Evolutionary conservation across 148 eudicot species (phyloP), one percentile per base, ranked within the genome.

Genomic region (Heliosperma pusillum): DNA sequence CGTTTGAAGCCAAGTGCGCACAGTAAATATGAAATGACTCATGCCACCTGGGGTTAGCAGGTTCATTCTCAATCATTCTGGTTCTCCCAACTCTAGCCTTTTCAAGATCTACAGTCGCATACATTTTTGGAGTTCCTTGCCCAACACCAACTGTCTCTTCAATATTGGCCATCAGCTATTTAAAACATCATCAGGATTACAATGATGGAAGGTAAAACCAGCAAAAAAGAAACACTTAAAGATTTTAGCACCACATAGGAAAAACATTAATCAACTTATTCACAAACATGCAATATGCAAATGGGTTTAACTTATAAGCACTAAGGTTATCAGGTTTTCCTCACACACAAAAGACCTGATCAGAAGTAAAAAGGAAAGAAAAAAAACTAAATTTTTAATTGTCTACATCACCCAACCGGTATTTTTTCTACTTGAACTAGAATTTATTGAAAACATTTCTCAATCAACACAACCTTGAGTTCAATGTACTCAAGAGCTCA

Each of bases 21-120:
- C 90, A 88, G 76, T 90, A 90, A 42, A 90, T 83, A 75, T 88
- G 96, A 76, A 90, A 90, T n/a, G 92, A 85, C 76, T 90, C 96
- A 12, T 85, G 76, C 96, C 96, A 90, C 77, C 83, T 80, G 12
- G 96, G 96, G 78, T 84, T 88, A 67, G 69, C 72, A 7, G 92
- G 85, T 75, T 88, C 87, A 61, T 88, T 83, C 52, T 88, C 89
- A 26, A 90, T 80, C 61, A 84, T 64, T 83, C 92, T 84, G 50
- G 96, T 90, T 47, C 96, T 80, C 25, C 92, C 96, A 78, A 82
- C 96, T 77, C 96, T 84, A 72, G 89, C 86, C 78, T 76, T 90
- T 76, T 90, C 96, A 66, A 90, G 88, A 83, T 90, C 96, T 20
- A 90, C 71, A 44, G 88, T 85, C 58, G 96, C 92, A 74, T 90